Conservation (phyloP, 2,329 filamentous ascomycete species). For the Stemphylium beticola region DNA sequence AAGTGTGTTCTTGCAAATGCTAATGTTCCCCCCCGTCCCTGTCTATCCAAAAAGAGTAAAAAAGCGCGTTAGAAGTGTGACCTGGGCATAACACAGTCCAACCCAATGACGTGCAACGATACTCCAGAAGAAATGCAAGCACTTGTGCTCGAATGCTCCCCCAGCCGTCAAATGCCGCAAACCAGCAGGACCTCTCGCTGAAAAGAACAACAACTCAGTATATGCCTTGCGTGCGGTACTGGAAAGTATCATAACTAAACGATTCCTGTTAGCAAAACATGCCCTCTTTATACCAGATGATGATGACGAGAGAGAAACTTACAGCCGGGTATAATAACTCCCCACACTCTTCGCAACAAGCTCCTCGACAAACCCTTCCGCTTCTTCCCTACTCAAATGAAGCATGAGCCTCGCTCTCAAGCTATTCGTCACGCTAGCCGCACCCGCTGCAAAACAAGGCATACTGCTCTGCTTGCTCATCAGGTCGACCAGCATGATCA, state of each 20-base stretch:
- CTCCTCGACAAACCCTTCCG: constrained; percentile 82
- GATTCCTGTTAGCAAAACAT: constrained; percentile 14
- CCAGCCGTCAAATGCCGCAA: neutral
- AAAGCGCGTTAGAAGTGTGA: no score
- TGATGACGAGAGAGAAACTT: constrained; percentile 46
- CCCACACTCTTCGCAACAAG: constrained; percentile 80
- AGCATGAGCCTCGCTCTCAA: constrained; percentile 79
- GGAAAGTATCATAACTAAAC: constrained; percentile 79
- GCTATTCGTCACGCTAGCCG: constrained; percentile 71
- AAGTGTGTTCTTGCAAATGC: neutral
- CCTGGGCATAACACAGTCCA: neutral
- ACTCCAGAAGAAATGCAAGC: neutral
- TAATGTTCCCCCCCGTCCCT: neutral
- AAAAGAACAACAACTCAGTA: constrained; percentile 60
- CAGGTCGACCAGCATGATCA: constrained; percentile 81
- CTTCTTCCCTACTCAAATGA: constrained; percentile 81
- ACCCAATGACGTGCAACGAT: neutral
- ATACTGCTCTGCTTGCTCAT: constrained; percentile 85
- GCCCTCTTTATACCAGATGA: no score
- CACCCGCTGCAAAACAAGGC: constrained; percentile 77
- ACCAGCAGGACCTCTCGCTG: neutral
- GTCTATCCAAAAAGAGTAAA: neutral
- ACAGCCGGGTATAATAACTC: constrained; percentile 87
- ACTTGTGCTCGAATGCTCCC: neutral
- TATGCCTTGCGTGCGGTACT: constrained; percentile 87